Base-by-base conservation (phyloP, 2,329 filamentous ascomycete genomes). In the Sclerotinia sclerotiorum region DNA sequence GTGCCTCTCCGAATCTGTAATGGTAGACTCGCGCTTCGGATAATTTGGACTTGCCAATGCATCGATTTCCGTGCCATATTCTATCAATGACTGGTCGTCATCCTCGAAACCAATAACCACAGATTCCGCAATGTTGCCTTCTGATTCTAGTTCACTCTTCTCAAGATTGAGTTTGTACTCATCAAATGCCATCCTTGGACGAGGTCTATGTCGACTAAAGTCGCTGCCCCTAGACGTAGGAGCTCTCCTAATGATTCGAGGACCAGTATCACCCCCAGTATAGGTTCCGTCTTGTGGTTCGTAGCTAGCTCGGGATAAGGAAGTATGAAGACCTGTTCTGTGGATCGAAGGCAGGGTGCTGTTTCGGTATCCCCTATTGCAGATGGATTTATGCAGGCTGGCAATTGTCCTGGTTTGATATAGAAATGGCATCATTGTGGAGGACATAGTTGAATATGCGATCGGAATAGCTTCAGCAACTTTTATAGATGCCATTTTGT, bases 381-480 rank as follows among this genome's bases (percentile, higher is more conserved):
- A 67, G 2, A 64, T 39, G 51, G 56, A 66, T 54, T 63, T 65
- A 51, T 56, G 48, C 29, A 69, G 46, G 5, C 67, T 65, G n/a
- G 70, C 65, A 44, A 90, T 83, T 0, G 90, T 92, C 69, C 84
- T 81, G 6, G 90, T 93, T 72, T 91, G 88, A 76, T 92, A 93
- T 8, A 93, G 82, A 68, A 93, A 93, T 0, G 89, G 88, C 8
- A 85, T 84, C 81, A 86, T 86, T 29, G 69, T 75, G 71, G 73
- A 72, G 29, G 72, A 68, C n/a, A 73, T 61, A 27, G 56, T 46
- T 44, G 68, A 68, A 42, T 65, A 51, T 44, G 66, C 48, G 8
- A 61, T 60, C 51, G 63, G 69, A 13, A 69, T 62, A 55, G 67
- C 63, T 54, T 70, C 68, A 19, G 49, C 49, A 17, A 70, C 54